Base-by-base conservation (phyloP, 108 stramenopile species). In the Nannochloropsis granulata region DNA sequence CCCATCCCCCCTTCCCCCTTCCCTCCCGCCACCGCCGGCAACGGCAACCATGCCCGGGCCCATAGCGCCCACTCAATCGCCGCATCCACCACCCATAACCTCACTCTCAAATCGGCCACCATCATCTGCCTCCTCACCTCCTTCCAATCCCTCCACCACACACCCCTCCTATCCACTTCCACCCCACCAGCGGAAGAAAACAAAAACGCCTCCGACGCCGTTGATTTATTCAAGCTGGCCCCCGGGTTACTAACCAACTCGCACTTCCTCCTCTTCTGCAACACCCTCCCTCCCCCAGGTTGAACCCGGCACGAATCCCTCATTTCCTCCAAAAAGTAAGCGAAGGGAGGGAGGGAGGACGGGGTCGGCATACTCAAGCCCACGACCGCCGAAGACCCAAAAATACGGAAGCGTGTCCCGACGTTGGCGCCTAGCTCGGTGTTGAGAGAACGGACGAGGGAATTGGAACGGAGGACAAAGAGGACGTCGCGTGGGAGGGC, bases 401-500 rank as follows among this genome's bases (percentile, higher is more conserved):
- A 80, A 79, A 84, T 84, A 0, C 80, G 79, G 84, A 84, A 84
- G 14, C 84, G 79, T 0, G 44, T 43, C 21, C 84, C 19, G 13
- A 21, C 23, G 11, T 83, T 87, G 24, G 83, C 89, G 12, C 83
- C 89, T 11, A 82, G 82, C 9, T 83, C 85, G 26, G 86, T 88
- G 85, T 90, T 91, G 13, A 91, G 84, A n/a, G 83, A 43, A 13
- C 90, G 88, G 3, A 90, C 83, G 21, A 91, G 90, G 46, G 85
- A 88, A 43, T 86, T 90, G 56, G 88, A 86, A 44, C 90, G 90
- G 82, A 91, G 82, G 21, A 89, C 90, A 80, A 91, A 90, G 24
- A 91, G 86, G 78, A 91, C 44, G 83, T 91, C 90, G 8, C 89
- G 84, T 23, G 90, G 90, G 0, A 91, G 86, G 23, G 84, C 45